Evolutionary conservation across 768 basidiomycete species (phyloP), one percentile per base, ranked within the genome.

Genomic region (Boletus patriciae): DNA sequence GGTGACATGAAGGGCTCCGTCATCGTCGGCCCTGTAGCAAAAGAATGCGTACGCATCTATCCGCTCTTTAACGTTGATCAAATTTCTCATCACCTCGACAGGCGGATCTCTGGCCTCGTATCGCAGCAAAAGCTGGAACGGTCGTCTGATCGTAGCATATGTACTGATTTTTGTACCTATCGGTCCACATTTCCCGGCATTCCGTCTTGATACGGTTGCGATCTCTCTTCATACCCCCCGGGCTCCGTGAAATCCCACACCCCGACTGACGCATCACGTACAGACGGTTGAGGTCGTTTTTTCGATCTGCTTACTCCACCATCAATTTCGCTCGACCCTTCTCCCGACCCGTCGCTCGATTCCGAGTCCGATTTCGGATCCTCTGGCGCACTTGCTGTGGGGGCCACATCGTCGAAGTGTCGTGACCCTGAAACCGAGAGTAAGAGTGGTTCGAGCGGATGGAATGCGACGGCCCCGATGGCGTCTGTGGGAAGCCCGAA

Each of bases 1-100:
- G 96, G 96, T 68, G 97, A 99, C 81, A 99, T 99, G 97, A 99
- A 99, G 83, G 96, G 96, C 48, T 95, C 92, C 50, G 92, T 92
- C 58, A 96, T 97, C 72, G 92, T 94, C 36, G 94, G 94, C 55
- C 94, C 94, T 40, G 92, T 99, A 60, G 97, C 96, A 79, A 99
- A 98, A 86, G 96, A 98, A 92, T 98, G 97, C 72, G 92, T 94
- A 73, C 41, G 92, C 86, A 19, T 42, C 9, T 7, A 3, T 27
- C 48, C 25, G 0, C 2, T 15, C 11, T 13, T 33, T 10, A 4
- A 27, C 3, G 1, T 21, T n/a, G 34, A 49, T 46, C 23, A 6
- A 23, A 6, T 23, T 6, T 11, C 58, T 60, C 11, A 62, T 3
- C 42, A 19, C 12, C 0, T 42, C 23, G 55, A 46, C 66, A 93